Evolutionary conservation across 495 filamentous ascomycete species (phyloP).

Genomic region (Sordaria brevicollis): DNA sequence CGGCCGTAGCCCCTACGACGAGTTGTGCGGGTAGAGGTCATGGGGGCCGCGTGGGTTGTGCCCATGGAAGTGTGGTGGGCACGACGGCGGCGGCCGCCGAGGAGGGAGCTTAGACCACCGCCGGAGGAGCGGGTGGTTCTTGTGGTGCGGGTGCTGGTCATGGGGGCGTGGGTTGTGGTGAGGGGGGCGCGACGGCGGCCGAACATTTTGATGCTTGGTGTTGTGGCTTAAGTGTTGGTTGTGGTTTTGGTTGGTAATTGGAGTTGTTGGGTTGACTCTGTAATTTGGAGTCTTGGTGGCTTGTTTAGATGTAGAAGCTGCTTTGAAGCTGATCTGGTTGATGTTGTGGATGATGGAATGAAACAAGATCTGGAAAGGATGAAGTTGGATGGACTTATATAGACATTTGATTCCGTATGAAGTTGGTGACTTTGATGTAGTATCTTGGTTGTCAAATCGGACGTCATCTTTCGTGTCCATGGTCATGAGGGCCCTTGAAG

Average conservation of each 20-base stretch:
- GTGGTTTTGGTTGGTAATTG: not conserved
- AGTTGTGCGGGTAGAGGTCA: slow-evolving; percentile 5
- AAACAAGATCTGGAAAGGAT: not conserved
- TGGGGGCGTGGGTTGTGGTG: not conserved
- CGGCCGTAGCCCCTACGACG: slow-evolving; percentile 5
- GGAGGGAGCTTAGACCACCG: not conserved
- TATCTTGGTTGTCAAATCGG: not conserved
- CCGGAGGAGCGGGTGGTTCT: slow-evolving; percentile 1
- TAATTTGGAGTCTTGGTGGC: not conserved
- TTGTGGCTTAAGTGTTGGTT: not conserved
- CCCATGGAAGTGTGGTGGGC: not conserved
- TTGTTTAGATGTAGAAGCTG: not conserved
- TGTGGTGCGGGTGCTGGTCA: not conserved
- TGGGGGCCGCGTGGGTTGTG: not conserved
- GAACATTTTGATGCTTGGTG: not conserved
- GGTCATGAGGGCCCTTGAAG: not conserved
- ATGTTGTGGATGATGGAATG: not conserved
- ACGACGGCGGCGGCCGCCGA: not conserved
- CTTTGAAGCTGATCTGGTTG: not conserved
- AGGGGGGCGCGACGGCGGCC: not conserved
- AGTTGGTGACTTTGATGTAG: not conserved
- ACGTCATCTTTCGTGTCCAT: not conserved
- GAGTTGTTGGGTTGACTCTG: not conserved
- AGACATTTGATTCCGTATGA: not conserved
- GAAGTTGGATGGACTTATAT: not conserved